A percentile compares a stretch with the other conserved stretches of the same genome.
Conservation (phyloP, 2,329 filamentous ascomycete genomes). For the Westerdykella ornata region DNA sequence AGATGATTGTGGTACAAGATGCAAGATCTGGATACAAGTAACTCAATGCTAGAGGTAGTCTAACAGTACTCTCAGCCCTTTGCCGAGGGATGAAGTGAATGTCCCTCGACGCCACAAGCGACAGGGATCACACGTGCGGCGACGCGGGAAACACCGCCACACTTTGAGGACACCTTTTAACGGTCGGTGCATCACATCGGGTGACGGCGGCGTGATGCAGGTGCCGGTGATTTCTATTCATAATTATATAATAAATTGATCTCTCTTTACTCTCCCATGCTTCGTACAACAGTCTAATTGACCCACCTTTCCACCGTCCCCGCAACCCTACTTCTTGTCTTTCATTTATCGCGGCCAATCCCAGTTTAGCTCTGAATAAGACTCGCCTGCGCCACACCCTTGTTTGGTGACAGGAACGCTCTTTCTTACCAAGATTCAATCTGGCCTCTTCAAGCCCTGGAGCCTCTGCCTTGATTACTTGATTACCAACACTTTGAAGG, state of each 20-base stretch:
- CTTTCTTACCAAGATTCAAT: conserved; percentile 20
- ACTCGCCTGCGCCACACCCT: conserved; percentile 18
- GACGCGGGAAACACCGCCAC: conserved; percentile 12
- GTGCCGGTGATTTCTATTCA: conserved; percentile 18
- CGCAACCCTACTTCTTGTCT: conserved; percentile 11
- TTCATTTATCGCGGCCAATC: conserved; percentile 12
- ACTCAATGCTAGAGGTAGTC: too few species aligned
- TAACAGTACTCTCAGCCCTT: too few species aligned
- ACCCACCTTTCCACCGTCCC: conserved; percentile 10
- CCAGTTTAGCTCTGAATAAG: conserved; percentile 17
- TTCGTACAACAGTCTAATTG: conserved; percentile 10
- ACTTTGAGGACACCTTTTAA: conserved; percentile 29
- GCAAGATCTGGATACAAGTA: too few species aligned
- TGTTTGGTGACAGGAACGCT: conserved; percentile 1
- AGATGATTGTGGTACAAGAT: not conserved
- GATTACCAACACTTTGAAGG: conserved; percentile 7
- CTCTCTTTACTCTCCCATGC: conserved; percentile 1
- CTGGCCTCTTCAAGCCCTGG: conserved; percentile 37
- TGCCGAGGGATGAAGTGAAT: too few species aligned
- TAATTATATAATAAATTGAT: not conserved
- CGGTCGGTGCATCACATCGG: conserved; percentile 15
- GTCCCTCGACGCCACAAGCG: too few species aligned
- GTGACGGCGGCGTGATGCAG: conserved; percentile 24
- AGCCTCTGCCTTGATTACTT: conserved; percentile 20
- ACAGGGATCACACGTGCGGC: too few species aligned